Evolutionary conservation across 73 alveolate species (phyloP), one percentile per base, ranked within the genome.

Genomic region (Paramecium primaurelia): DNA sequence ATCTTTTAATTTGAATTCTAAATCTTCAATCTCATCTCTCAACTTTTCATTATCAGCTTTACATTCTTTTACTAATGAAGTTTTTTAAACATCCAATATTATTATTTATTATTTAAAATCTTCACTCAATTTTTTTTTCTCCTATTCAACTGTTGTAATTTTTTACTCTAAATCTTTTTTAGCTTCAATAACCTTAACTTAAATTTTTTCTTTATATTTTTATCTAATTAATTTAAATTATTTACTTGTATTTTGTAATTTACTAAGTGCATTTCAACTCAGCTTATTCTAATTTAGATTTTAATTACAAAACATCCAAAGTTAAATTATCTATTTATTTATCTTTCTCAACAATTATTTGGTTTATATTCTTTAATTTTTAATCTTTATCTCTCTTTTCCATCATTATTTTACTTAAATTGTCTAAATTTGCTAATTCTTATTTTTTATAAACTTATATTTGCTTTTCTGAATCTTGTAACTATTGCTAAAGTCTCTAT

Each of bases 1-100:
- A n/a, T 75, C 88, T 20, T 75, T 75, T 42, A 75, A 38, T 75
- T 75, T 75, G 37, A 75, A 75, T 75, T 75, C 88, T 75, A 75
- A 75, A 37, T 75, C 88, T 34, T 75, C 88, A 14, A 75, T 75
- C 25, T 36, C 88, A 30, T 75, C 88, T 75, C 88, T 75, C 12
- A 75, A 75, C 60, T 75, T 75, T 42, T 38, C 60, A 75, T 75
- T 75, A 16, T 75, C 88, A 14, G 58, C 58, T 38, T 75, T 36
- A n/a, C 58, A 75, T 42, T 75, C 88, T 7, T 75, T 38, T 9
- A 38, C 68, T 36, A 75, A 42, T 75, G 88, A 36, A 12, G 60
- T 42, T 75, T 75, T 75, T 75, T 75, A 22, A 75, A 75, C 60
- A 16, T 75, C 58, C 59, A 75, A 75, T 16, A 75, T 75, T 16